Base-by-base conservation (phyloP, 306 rosid species). In the Rubus parviflorus region DNA sequence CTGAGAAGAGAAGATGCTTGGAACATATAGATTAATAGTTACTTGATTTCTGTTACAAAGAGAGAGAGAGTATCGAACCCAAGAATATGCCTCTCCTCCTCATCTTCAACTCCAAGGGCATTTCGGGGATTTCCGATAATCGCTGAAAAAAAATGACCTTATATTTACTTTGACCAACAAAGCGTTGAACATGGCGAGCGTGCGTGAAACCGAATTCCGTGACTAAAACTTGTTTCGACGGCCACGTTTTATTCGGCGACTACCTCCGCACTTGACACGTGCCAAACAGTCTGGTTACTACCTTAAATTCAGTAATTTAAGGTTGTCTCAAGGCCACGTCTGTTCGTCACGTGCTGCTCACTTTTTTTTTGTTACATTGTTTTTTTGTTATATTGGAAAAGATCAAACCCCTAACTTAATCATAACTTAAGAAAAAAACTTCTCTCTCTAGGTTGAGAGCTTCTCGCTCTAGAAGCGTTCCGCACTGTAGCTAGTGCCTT, bases 61-160 rank as follows among this genome's bases (percentile, higher is more conserved):
- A 58, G 5, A 79, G 77, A 83, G 85, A 78, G 77, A 82, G 87
- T 41, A 87, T 87, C 87, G 90, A 84, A 82, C 52, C 85, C 74
- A 72, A 75, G 92, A 88, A 93, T 89, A 93, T 90, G 82, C 94
- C 84, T 71, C 23, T 0, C 93, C 82, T 74, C 40, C 5, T 0
- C 37, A 46, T 57, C 35, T 20, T 22, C 63, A 25, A 23, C 65
- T 23, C 35, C 7, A 60, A 25, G 65, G 40, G 65, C 22, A 25
- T 1, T 60, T 60, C 22, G 17, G 65, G 65, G 17, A 60, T 22
- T 60, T 13, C 16, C 8, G 7, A n/a, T 4, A 52, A 8, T 9
- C 3, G 48, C 13, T 1, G 52, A 17, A 6, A 4, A 15, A 51
- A 5, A 9, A 13, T 51, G 56, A 15, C 38, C 5, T 10, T 60